Base-by-base conservation (phyloP, 176 grass and related monocot species). In the Pontederia paniculata region DNA sequence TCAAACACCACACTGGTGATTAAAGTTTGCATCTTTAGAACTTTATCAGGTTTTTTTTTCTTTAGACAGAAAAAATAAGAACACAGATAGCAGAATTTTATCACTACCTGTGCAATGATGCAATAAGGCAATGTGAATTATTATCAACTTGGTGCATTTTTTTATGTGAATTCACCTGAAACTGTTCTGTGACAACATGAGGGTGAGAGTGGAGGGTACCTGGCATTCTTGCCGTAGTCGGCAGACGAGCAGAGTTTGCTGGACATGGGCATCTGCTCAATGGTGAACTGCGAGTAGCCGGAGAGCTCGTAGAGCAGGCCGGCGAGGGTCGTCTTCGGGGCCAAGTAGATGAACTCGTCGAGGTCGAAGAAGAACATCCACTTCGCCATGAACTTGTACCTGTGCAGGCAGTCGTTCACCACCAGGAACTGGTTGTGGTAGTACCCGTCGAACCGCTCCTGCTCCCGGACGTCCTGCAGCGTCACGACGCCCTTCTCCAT, bases 281-380 rank as follows among this genome's bases (percentile, higher is more conserved):
- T 88, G 18, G 89, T 95, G 81, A 95, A 95, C 70, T 95, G 89
- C 0, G 89, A 65, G 81, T 82, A 85, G 16, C 20, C 47, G 64
- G 80, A 4, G 10, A 88, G 74, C 60, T 60, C 60, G 22, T 65
- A 55, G 5, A 88, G 64, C 68, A 88, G 66, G 13, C 68, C 67
- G 49, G 78, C 68, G 47, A 95, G 70, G 12, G 64, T 69, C 8
- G 65, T 45, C 37, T 83, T 77, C 0, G 68, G 65, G 0, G 76
- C 73, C 14, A 95, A 68, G 64, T 74, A 88, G 46, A 95, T 75
- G 70, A 88, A 95, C 64, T 95, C 89, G 16, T 94, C 89, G 14
- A 88, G 68, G 19, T 95, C 89, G 8, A 95, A 95, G 84, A 95
- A 95, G 72, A 88, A 95, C 51, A 86, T 95, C 89, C 89, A 95